Percentiles rank a stretch among this genome's conserved stretches.
These are phyloP conservation scores for Lactarius sanguifluus DNA, from an alignment of 768 basidiomycete species.

Conservation along the genomic window DNA sequence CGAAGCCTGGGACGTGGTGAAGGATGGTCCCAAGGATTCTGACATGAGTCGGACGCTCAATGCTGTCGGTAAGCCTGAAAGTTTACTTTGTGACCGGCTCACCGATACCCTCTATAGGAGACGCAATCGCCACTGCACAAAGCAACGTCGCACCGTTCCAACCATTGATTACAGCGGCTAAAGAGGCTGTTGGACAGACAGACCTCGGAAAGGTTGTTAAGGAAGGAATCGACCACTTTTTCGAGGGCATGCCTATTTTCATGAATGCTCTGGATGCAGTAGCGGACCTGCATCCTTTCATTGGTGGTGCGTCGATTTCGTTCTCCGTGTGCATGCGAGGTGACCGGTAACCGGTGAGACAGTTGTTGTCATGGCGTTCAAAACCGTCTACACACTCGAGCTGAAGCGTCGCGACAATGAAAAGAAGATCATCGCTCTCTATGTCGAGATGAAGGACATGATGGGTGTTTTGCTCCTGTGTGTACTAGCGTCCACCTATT, in stretches of 20 bases:
- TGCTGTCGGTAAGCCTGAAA: neutral
- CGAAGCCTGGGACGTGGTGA: constrained; percentile 9
- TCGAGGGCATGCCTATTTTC: constrained; percentile 33
- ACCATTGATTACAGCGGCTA: constrained; percentile 10
- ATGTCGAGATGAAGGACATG: constrained; percentile 51
- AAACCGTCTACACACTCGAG: constrained; percentile 49
- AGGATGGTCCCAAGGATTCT: neutral
- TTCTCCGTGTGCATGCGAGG: neutral
- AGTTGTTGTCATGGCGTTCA: constrained; percentile 53
- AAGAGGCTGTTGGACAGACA: constrained; percentile 2
- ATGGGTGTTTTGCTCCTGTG: constrained; percentile 36
- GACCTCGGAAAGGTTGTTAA: constrained; percentile 22
- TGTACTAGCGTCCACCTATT: neutral
- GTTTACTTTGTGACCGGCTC: accelerated
- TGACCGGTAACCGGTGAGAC: neutral
- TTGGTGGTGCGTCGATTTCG: constrained; percentile 29
- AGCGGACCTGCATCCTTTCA: constrained; percentile 34
- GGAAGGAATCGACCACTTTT: constrained; percentile 30
- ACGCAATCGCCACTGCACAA: neutral
- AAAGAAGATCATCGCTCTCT: constrained; percentile 46
- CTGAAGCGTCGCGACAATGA: constrained; percentile 52
- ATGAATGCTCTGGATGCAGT: constrained; percentile 36
- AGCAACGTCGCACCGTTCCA: neutral
- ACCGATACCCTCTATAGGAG: neutral
- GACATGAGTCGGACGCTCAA: neutral